A percentile compares a stretch with the other conserved stretches of the same genome.
Conservation (phyloP, 768 basidiomycete species). For the Tricholoma terreum region DNA sequence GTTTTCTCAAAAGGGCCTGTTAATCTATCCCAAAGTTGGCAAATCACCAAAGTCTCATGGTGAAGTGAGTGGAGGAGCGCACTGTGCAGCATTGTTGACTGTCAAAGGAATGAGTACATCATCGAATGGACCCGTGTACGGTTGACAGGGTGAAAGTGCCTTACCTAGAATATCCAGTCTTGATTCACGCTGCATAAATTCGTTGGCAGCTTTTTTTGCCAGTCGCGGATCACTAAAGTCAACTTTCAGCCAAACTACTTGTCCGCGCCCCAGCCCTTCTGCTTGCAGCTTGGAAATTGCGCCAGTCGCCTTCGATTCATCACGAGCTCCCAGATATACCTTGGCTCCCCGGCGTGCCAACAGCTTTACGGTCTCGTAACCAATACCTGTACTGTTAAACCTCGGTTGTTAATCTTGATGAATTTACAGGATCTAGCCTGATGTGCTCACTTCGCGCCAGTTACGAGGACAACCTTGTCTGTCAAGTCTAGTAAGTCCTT, state of each 20-base stretch:
- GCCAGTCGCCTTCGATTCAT: conserved; percentile 26
- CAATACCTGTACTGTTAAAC: conserved; percentile 40
- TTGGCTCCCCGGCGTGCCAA: conserved; percentile 49
- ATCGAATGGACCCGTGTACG: not conserved
- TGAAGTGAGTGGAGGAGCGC: not conserved
- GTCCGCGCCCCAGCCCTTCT: conserved; percentile 30
- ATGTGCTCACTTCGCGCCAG: conserved; percentile 12
- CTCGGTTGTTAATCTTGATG: not conserved
- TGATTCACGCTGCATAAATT: conserved; percentile 23
- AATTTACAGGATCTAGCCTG: not conserved
- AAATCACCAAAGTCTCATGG: not conserved
- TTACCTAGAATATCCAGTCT: conserved; percentile 22
- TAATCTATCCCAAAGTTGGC: conserved; percentile 8
- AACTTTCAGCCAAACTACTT: conserved; percentile 34
- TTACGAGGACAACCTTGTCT: conserved; percentile 14
- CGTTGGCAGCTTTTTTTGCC: conserved; percentile 32
- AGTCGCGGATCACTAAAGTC: conserved; percentile 34
- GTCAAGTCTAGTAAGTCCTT: conserved; percentile 17
- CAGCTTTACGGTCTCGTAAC: conserved; percentile 42
- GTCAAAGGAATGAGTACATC: not conserved
- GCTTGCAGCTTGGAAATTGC: conserved; percentile 22
- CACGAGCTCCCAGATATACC: conserved; percentile 49
- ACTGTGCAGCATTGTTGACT: conserved; percentile 28
- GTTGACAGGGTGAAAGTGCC: not conserved
- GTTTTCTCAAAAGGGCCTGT: conserved; percentile 19